Conservation (phyloP, 1,139 yeast genomes). For the Candida mesenterica region DNA sequence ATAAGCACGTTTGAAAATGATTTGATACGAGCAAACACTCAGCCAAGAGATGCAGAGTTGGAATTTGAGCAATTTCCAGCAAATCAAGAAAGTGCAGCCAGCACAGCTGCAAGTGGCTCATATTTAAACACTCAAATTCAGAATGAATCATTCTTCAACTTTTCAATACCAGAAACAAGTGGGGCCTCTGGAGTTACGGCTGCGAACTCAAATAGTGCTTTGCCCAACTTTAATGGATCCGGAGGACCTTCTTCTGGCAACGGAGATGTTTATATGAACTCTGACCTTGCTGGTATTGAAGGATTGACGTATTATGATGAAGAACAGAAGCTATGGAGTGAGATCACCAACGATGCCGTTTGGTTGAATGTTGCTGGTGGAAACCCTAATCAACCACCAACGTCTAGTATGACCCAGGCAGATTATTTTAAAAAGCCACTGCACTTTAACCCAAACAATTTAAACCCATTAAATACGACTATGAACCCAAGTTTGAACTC, state of each 20-base stretch:
- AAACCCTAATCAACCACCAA: constrained; percentile 22
- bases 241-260: constrained; percentile 1
- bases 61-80: constrained; percentile 23
- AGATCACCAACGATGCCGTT: constrained; percentile 69
- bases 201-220: too few relatives aligned
- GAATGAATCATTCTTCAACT: constrained; percentile 19
- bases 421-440: constrained; percentile 10
- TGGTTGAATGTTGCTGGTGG: constrained; percentile 49
- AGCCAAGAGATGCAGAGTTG: constrained; percentile 15
- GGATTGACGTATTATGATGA: constrained; percentile 45
- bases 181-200: too few relatives aligned
- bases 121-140: constrained; percentile 6
- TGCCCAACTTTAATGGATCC: too few relatives aligned
- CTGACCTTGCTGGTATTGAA: constrained; percentile 44
- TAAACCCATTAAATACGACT: constrained; percentile 1
- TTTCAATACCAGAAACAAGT: constrained; percentile 13
- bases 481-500: constrained; percentile 1
- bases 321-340: constrained; percentile 72
- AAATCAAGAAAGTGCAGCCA: constrained; percentile 5
- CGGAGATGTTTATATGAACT: constrained; percentile 34
- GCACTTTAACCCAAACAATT: constrained; percentile 7
- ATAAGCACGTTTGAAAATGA: constrained; percentile 12
- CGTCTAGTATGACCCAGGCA: constrained; percentile 7
- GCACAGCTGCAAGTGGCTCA: background rate
- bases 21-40: constrained; percentile 3